Base-by-base conservation (phyloP, 2,329 filamentous ascomycete species). In the Sporothrix pseudoabietina region DNA sequence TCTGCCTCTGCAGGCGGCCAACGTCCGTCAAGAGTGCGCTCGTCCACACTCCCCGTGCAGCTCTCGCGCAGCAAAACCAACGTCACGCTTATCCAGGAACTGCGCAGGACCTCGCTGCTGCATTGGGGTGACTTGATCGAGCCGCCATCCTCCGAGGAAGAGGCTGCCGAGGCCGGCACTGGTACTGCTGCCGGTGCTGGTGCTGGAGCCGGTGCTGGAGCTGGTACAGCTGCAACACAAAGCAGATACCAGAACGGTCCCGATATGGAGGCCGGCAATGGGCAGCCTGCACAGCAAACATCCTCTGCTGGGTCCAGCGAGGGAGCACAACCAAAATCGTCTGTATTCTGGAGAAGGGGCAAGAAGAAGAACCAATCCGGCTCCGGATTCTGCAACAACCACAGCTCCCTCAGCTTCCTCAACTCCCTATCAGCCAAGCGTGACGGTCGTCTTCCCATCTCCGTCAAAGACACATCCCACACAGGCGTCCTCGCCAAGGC, bases 401-500 rank as follows among this genome's bases (percentile, higher is more conserved):
- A 63, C 6, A 30, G 66, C 9, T 55, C 49, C 41, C 41, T 55
- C 39, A 69, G 61, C 22, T 72, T 73, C 14, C 54, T 74, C 74
- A 75, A 47, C 35, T 72, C 26, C 49, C 79, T 82, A 73, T 80
- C 74, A 2, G 90, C 85, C 76, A 83, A 86, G 0, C 84, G 84
- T 2, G 92, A 94, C 79, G 92, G 92, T 0, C 86, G 92, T 30
- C 81, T 94, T 68, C 89, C 88, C 75, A 92, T 94, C 75, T 91
- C 89, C 4, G 85, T 94, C 78, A 90, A 91, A 71, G 91, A 94
- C 78, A 90, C 88, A 1, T 86, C 86, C 72, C 89, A 91, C 76
- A 90, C 84, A 0, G 92, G 92, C 12, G 93, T 93, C 77, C 83
- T 94, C 35, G 91, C 91, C 59, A 93, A 94, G 78, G 90, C 91